Conservation (phyloP, 2,329 filamentous ascomycete genomes). For the Paecilomyces sp. region DNA sequence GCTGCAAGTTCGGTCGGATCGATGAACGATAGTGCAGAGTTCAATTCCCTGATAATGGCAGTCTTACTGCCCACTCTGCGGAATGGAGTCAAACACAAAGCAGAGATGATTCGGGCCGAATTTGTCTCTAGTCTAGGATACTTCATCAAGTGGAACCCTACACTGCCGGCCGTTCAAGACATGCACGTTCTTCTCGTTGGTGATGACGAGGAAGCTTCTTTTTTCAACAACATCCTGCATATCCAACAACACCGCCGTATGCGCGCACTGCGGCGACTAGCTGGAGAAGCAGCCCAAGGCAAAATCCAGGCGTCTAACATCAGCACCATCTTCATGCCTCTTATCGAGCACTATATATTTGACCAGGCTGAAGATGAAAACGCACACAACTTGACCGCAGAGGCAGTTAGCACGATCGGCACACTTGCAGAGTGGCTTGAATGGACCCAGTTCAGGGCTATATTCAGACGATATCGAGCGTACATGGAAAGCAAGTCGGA, state of each 20-base stretch:
- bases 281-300: conserved; percentile 56
- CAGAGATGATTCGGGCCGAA: conserved; percentile 79
- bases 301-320: conserved; percentile 70
- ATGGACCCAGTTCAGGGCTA: conserved; percentile 83
- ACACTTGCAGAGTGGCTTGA: conserved; percentile 68
- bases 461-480: conserved; percentile 74
- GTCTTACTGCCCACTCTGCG: conserved; percentile 71
- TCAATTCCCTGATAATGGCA: conserved; percentile 54
- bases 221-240: conserved; percentile 89
- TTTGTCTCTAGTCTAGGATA: conserved; percentile 72
- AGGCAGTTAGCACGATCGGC: conserved; percentile 75
- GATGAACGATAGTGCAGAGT: conserved; percentile 34
- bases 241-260: conserved; percentile 82
- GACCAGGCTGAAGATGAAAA: conserved; percentile 69
- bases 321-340: conserved; percentile 78
- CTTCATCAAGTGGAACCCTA: conserved; percentile 63
- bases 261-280: conserved; percentile 72
- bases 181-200: conserved; percentile 62
- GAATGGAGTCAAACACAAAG: conserved; percentile 65
- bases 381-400: conserved; percentile 75
- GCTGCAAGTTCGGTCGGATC: conserved; percentile 36
- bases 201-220: conserved; percentile 72
- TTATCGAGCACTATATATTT: conserved; percentile 92
- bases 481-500: conserved; percentile 77
- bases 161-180: conserved; percentile 66